Base-by-base conservation (phyloP, 768 basidiomycete species). In the Tremella fuciformis region DNA sequence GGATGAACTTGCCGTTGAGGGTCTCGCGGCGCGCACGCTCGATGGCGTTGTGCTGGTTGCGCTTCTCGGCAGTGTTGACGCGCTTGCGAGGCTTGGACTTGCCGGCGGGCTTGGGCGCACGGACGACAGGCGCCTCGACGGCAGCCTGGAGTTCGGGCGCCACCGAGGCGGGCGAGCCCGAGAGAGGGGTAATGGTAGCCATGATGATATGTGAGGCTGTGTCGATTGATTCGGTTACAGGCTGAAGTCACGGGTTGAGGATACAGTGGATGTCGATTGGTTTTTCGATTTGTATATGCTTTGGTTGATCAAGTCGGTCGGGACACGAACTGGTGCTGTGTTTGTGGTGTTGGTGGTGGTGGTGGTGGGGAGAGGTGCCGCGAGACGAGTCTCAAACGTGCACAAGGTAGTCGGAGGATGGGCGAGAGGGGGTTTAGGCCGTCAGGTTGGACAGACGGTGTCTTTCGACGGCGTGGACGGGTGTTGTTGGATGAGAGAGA, bases 1-100 rank as follows among this genome's bases (percentile, higher is more conserved):
- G 88, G 68, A 96, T 80, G 81, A 98, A 98, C 58, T 91, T 84
- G 53, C 88, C 84, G 75, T 97, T 99, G 52, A 98, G 80, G 46
- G 88, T 92, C 80, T 98, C 94, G 50, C 94, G 81, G 49, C 94
- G 84, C 72, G 88, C 88, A 51, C 96, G 83, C 80, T 97, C 96
- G 58, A 97, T 91, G 29, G 96, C 94, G 76, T 98, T 99, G 80
- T 99, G 94, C 19, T 89, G 92, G 2, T 91, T 91, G 37, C 94
- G 82, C 78, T 93, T 89, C 77, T 97, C 94, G 52, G 92, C 93
- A 53, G 93, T 97, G 79, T 97, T 97, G 53, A 91, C 92, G 29
- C 92, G 85, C 63, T 91, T 83, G 70, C 84, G 84, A 55, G 89
- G 85, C 77, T 94, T 94, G 76, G 69, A 52, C 51, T 71, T 70